A percentile compares a stretch with the other conserved stretches of the same genome.
Evolutionary conservation across 2,329 filamentous ascomycete genomes (phyloP).

Genomic region (Venturia oleaginea): DNA sequence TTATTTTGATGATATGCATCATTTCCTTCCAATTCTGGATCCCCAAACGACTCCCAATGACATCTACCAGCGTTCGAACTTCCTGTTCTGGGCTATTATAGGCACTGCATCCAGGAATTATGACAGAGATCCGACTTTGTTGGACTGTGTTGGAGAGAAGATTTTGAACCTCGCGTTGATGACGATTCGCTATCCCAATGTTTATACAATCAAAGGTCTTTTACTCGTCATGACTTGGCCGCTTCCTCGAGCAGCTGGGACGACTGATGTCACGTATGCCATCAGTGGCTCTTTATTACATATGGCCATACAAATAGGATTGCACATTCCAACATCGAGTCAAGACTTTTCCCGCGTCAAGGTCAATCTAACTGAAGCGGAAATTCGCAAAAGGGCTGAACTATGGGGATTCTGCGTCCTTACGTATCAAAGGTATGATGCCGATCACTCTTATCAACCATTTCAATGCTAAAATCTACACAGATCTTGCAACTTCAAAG

Average conservation of each 20-base stretch:
- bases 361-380: conserved; percentile 17
- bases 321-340: conserved; percentile 34
- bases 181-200: conserved; percentile 23
- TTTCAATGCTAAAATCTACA: not conserved
- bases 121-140: conserved; percentile 29
- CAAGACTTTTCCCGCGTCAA: conserved; percentile 33
- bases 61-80: conserved; percentile 9
- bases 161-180: conserved; percentile 30
- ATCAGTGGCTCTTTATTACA: conserved; percentile 31
- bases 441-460: not conserved
- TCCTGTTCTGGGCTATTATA: conserved; percentile 21
- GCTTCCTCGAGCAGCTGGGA: conserved; percentile 27
- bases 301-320: conserved; percentile 34
- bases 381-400: conserved; percentile 29
- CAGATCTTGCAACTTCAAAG: conserved; percentile 31
- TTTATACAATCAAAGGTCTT: conserved; percentile 30
- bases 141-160: conserved; percentile 26
- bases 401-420: conserved; percentile 33
- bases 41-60: conserved; percentile 15
- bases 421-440: conserved; percentile 30
- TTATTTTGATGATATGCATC: conserved; percentile 31
- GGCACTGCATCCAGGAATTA: conserved; percentile 30
- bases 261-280: conserved; percentile 28
- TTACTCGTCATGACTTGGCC: conserved; percentile 33
- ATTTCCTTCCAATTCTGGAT: conserved; percentile 32